These are phyloP conservation scores for Nepenthes alata DNA, from an alignment of 179 eudicot species.

Conservation along the genomic window DNA sequence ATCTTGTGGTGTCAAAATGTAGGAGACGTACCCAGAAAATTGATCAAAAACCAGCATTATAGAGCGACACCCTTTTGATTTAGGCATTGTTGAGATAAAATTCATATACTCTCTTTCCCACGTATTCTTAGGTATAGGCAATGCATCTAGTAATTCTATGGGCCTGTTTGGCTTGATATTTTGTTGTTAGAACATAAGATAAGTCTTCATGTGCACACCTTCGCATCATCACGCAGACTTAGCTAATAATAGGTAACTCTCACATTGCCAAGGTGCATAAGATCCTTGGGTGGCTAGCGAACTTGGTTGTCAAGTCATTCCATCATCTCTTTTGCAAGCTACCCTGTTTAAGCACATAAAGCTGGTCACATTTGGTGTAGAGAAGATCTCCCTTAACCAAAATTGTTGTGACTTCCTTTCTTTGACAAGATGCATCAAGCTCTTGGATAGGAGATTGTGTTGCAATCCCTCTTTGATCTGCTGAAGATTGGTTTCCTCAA, in stretches of 20 bases:
- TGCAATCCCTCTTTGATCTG: neutral
- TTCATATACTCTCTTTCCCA: neutral
- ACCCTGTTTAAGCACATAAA: neutral
- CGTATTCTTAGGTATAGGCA: neutral
- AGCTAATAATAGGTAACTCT: neutral
- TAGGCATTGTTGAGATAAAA: slow-evolving; percentile 1
- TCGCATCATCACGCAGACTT: no score
- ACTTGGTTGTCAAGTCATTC: neutral
- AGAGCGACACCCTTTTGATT: neutral
- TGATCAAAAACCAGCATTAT: neutral
- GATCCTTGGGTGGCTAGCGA: neutral
- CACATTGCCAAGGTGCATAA: neutral
- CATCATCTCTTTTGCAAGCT: neutral
- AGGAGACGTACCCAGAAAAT: neutral
- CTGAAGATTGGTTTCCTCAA: neutral
- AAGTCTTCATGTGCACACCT: no score
- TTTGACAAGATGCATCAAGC: neutral
- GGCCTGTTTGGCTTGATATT: neutral
- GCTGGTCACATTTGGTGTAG: neutral
- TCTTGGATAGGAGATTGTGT: neutral
- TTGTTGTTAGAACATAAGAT: neutral
- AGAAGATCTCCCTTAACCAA: neutral
- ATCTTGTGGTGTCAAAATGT: neutral
- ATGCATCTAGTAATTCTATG: neutral
- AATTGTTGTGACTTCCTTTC: slow-evolving; percentile 1